phyloP scores from a whole-genome alignment of 2,329 filamentous ascomycete species.

The Sporothrix schenckii region DNA sequence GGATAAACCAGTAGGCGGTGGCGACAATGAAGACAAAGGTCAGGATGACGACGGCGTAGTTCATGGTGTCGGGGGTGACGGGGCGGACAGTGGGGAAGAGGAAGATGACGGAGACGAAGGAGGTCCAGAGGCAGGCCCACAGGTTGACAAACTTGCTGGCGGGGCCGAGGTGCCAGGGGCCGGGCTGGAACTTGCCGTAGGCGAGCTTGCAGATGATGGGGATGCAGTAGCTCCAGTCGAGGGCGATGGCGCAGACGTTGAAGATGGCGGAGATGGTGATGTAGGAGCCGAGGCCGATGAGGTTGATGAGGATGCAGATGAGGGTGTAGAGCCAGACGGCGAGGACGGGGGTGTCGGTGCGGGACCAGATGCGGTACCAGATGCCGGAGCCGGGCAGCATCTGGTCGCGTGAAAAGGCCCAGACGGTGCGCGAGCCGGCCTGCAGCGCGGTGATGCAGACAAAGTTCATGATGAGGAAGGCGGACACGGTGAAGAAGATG shows the following conservation, averaged over 20 bases:
- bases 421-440: constrained; percentile 56
- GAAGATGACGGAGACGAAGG: constrained; percentile 59
- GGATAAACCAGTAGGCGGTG: constrained; percentile 50
- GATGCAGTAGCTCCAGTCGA: constrained; percentile 60
- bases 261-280: constrained; percentile 57
- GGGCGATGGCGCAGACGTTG: constrained; percentile 58
- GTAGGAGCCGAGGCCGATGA: constrained; percentile 61
- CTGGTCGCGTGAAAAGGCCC: constrained; percentile 58
- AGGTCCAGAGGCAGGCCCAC: constrained; percentile 56
- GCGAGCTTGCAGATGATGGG: constrained; percentile 58
- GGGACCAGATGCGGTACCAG: constrained; percentile 54
- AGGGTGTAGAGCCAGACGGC: constrained; percentile 60
- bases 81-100: constrained; percentile 54
- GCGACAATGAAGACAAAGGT: constrained; percentile 51
- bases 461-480: constrained; percentile 61
- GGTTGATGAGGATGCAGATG: constrained; percentile 60
- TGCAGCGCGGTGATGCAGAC: constrained; percentile 62
- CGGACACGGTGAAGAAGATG: constrained; percentile 59
- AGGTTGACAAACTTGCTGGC: constrained; percentile 49
- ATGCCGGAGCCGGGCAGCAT: constrained; percentile 52
- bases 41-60: constrained; percentile 58
- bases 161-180: constrained; percentile 56
- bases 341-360: constrained; percentile 55
- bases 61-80: constrained; percentile 55
- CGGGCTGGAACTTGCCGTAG: constrained; percentile 53